Base-by-base conservation (phyloP, 2,329 filamentous ascomycete species). In the Cryphonectria nitschkei region DNA sequence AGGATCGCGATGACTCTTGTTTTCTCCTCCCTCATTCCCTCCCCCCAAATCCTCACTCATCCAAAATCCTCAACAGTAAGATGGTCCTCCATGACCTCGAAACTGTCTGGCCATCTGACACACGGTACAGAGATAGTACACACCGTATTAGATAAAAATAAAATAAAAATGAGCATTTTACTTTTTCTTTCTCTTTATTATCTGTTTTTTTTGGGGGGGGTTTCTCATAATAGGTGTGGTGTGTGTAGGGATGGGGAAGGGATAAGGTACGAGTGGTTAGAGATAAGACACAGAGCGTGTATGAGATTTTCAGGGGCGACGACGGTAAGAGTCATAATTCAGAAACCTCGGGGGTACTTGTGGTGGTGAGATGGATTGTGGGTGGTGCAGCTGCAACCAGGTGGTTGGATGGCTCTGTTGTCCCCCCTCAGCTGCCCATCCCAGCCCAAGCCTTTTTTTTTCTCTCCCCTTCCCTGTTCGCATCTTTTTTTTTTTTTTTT, bases 1-100 rank as follows among this genome's bases (percentile, higher is more conserved):
- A 64, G 61, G 61, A 64, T 64, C 34, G 61, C 39, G 61, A 65
- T 65, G 63, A 65, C 63, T 65, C 63, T 65, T 50, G 7, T 46
- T 41, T 19, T 26, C 14, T 39, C 16, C 29, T 50, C 29, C 63
- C 14, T n/a, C 43, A 3, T 50, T 11, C 39, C 46, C 22, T 22
- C 43, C 16, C 19, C 43, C 16, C 62, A 16, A 26, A 43, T 63
- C 61, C 41, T 46, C 41, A 39, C 41, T 34, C 41, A 32, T 50
- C 41, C 62, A 50, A 19, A 41, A 32, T 32, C 29, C 61, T 41
- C 37, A 46, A 14, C 19, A 50, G 61, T 64, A 39, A 64, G 61
- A 64, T 64, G 61, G n/a, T 2, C n/a, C 13, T 64, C 7, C 34
- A 9, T 26, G 11, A 26, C 41, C 61, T 19, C 41, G 22, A 32